Base-by-base conservation (phyloP, 352 stramenopile species). In the Halophytophthora batemanensis region DNA sequence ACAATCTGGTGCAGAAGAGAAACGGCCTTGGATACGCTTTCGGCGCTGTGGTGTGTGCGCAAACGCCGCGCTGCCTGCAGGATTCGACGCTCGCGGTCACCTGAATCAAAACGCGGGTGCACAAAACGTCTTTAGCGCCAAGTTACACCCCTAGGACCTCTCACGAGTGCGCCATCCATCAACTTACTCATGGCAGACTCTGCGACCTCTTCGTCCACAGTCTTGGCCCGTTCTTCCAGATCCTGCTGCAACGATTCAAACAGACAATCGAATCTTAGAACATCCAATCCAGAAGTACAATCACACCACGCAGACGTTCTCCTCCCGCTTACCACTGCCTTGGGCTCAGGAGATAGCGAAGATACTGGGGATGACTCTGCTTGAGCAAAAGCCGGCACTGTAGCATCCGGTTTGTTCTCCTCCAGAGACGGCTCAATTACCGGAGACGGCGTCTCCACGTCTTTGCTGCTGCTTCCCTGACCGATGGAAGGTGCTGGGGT, bases 1-100 rank as follows among this genome's bases (percentile, higher is more conserved):
- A 93, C 62, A 54, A 93, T 83, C 45, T 82, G 82, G 52, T 87
- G 53, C 14, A 93, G 64, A 18, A 87, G 33, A 2, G 66, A 69
- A 0, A 61, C 61, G 3, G 79, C 66, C 14, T 64, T 74, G 3
- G 41, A n/a, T 3, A 76, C 71, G 15, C 34, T n/a, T 2, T 82
- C 67, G 0, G 31, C 13, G 17, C 50, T 50, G 45, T 83, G 65
- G 5, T 69, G 69, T 4, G 17, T 13, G 19, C 71, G 67, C 0
- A 92, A 55, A 15, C 59, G 51, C 28, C 50, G 63, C 6, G 87
- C 50, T 10, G 82, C 66, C 15, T 56, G 22, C 12, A 81, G 58
- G 17, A 90, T 72, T 11, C 69, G 70, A 43, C 71, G 64, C 34
- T 90, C 82, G 0, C 82, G 74, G 3, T 82, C 78, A 33, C 78